Evolutionary conservation across 768 basidiomycete species (phyloP).

Genomic region (Trametes cubensis): DNA sequence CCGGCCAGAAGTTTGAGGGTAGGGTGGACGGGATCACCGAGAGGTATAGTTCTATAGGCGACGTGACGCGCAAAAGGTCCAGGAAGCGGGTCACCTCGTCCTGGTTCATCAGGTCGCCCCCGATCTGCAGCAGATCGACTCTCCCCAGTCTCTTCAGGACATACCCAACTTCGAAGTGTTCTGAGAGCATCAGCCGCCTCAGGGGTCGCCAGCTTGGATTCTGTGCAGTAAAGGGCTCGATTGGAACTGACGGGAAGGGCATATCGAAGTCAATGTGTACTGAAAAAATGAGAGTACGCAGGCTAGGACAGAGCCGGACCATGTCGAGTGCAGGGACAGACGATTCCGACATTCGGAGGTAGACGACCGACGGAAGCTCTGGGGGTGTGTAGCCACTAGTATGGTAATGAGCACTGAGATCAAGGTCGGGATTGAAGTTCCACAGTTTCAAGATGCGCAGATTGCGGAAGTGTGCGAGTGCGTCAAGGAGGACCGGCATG

Average conservation of each 20-base stretch:
- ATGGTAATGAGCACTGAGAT: not conserved
- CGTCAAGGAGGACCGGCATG: not conserved
- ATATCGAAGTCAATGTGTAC: not conserved
- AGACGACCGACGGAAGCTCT: not conserved
- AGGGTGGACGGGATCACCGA: not conserved
- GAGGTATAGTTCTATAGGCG: conserved; percentile 6
- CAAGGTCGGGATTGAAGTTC: conserved; percentile 1
- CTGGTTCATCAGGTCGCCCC: not conserved
- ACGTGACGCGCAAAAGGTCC: conserved; percentile 5
- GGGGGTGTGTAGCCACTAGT: not conserved
- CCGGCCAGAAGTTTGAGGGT: not conserved
- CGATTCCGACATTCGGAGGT: conserved; percentile 2
- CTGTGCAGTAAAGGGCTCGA: too few species aligned
- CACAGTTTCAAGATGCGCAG: conserved; percentile 8
- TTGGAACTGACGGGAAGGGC: not conserved
- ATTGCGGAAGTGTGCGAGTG: not conserved
- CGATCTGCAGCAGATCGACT: conserved; percentile 11
- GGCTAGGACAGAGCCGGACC: conserved; percentile 3
- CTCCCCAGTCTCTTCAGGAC: not conserved
- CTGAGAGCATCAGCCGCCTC: conserved; percentile 1
- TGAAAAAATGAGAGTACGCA: not conserved
- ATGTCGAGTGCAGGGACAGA: conserved; percentile 2
- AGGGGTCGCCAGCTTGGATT: conserved; percentile 3
- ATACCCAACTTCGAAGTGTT: not conserved
- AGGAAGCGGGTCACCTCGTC: not conserved